Percentiles rank a stretch among this genome's conserved stretches.
Conservation (phyloP, 2,329 filamentous ascomycete genomes). For the Aspergillus latus region DNA sequence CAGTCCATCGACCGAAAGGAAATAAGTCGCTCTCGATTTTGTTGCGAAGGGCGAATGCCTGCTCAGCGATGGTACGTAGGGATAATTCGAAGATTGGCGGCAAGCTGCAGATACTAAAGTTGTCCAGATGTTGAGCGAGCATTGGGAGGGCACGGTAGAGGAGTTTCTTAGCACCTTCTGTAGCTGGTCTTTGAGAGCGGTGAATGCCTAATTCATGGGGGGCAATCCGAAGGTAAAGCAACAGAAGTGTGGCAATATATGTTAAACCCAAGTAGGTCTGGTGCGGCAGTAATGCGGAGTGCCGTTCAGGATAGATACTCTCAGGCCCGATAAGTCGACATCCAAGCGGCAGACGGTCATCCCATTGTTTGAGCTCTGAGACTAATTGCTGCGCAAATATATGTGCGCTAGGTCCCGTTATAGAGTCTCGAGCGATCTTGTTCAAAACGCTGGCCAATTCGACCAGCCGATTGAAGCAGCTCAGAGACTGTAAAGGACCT, state of each 20-base stretch:
- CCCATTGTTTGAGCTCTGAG: conserved; percentile 39
- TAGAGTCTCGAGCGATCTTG: conserved; percentile 34
- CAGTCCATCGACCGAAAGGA: conserved; percentile 37
- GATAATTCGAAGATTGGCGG: conserved; percentile 41
- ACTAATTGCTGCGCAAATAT: conserved; percentile 37
- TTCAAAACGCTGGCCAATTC: conserved; percentile 41
- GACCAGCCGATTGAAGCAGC: conserved; percentile 55
- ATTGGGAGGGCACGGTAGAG: conserved; percentile 38
- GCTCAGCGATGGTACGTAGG: conserved; percentile 38
- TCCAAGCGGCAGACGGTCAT: conserved; percentile 36
- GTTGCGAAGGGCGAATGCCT: conserved; percentile 32
- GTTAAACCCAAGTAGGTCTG: conserved; percentile 41
- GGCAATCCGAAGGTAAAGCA: conserved; percentile 36
- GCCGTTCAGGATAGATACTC: conserved; percentile 37
- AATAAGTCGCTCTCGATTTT: conserved; percentile 33
- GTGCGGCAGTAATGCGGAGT: conserved; percentile 40
- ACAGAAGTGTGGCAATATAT: conserved; percentile 38
- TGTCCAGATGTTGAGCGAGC: conserved; percentile 38
- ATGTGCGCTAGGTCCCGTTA: conserved; percentile 29
- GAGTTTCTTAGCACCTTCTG: conserved; percentile 38
- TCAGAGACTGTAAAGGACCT: conserved; percentile 48
- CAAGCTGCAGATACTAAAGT: conserved; percentile 38
- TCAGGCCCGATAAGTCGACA: conserved; percentile 40
- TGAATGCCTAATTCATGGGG: conserved; percentile 32
- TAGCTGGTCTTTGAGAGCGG: conserved; percentile 33